phyloP scores from a whole-genome alignment of 352 stramenopile genomes.

The Pythium sukuiense region DNA sequence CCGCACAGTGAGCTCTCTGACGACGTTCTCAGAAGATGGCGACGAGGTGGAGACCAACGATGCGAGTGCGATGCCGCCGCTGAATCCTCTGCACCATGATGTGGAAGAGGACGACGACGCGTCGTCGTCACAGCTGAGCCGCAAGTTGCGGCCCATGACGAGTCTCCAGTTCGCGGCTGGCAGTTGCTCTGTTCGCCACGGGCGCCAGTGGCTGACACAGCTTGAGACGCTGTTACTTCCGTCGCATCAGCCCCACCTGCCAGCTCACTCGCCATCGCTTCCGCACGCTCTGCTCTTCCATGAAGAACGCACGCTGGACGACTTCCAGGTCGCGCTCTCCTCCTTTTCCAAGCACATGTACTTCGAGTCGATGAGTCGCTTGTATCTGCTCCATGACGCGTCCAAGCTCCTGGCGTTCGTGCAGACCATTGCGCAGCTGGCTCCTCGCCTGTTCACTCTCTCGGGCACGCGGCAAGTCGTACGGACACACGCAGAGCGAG shows the following conservation, averaged over 20 bases:
- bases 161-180: conserved; percentile 76
- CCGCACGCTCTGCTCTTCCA: conserved; percentile 84
- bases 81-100: conserved; percentile 23
- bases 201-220: conserved; percentile 63
- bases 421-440: conserved; percentile 51
- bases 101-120: conserved; percentile 26
- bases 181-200: conserved; percentile 52
- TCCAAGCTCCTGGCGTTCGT: conserved; percentile 60
- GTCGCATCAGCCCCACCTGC: background rate
- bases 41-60: conserved; percentile 7
- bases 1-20: conserved; percentile 52
- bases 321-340: conserved; percentile 68
- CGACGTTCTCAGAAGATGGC: conserved; percentile 36
- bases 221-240: conserved; percentile 67
- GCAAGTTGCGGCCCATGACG: conserved; percentile 77
- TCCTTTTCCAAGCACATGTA: conserved; percentile 89
- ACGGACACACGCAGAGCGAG: conserved; percentile 69
- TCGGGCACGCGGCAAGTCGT: conserved; percentile 37
- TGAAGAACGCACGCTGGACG: conserved; percentile 63
- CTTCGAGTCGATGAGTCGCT: conserved; percentile 75
- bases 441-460: conserved; percentile 68
- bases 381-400: conserved; percentile 79
- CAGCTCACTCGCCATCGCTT: background rate
- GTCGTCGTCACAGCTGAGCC: conserved; percentile 53
- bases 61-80: conserved; percentile 4